These are phyloP conservation scores for Eustoma russellianum DNA, from an alignment of 257 asterid species.

Conservation along the genomic window DNA sequence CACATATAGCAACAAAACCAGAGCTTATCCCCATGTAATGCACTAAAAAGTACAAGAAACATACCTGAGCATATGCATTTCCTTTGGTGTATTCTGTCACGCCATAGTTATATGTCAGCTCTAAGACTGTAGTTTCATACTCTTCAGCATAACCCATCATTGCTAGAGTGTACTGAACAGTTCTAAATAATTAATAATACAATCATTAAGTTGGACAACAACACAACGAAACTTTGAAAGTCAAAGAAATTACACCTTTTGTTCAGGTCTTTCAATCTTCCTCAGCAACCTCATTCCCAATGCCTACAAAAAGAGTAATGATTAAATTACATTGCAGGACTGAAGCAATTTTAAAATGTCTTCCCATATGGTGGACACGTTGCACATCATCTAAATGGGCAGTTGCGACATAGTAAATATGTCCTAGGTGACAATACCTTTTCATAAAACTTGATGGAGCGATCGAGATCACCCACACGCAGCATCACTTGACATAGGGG, in stretches of 20 bases:
- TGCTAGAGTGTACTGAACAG: constrained; percentile 72
- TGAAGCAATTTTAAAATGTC: background rate
- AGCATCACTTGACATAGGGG: constrained; percentile 99
- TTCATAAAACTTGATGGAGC: constrained; percentile 89
- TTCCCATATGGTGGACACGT: background rate
- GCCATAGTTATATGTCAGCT: constrained; percentile 91
- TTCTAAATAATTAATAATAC: background rate
- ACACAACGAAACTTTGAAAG: background rate
- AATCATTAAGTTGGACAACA: background rate
- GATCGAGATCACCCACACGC: constrained; percentile 98
- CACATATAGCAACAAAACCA: background rate
- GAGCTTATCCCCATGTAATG: too few species aligned
- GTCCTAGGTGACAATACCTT: constrained; percentile 39
- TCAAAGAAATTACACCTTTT: constrained; percentile 41
- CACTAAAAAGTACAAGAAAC: background rate
- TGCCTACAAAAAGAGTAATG: constrained; percentile 42
- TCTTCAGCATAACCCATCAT: constrained; percentile 97
- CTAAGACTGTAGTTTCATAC: constrained; percentile 69
- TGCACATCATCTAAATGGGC: too few species aligned
- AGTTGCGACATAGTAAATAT: too few species aligned
- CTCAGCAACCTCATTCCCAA: constrained; percentile 76
- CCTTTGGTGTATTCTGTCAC: constrained; percentile 94
- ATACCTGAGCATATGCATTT: constrained; percentile 97
- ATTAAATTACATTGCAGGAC: background rate
- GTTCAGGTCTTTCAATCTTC: constrained; percentile 82